Evolutionary conservation across 176 grass and related monocot genomes (phyloP).

Genomic region (Metroxylon sagu): DNA sequence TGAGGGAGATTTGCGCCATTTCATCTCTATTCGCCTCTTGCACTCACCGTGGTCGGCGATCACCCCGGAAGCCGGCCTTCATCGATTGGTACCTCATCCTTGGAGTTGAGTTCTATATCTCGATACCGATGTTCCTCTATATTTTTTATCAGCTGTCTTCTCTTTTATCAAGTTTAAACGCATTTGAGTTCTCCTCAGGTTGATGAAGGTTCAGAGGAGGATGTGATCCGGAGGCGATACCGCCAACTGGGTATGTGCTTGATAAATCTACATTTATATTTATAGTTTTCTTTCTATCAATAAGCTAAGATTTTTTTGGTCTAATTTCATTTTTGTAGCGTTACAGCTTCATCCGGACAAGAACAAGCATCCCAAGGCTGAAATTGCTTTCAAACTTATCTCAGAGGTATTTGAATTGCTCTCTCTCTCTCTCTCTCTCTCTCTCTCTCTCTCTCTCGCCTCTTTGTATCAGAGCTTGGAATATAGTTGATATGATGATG

Average conservation of each 20-base stretch:
- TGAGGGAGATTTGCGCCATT: slow-evolving; percentile 32
- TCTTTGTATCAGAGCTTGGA: too few relatives aligned
- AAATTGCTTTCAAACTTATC: slow-evolving; percentile 87
- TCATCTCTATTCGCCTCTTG: slow-evolving; percentile 51
- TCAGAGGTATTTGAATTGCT: slow-evolving; percentile 43
- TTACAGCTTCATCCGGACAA: slow-evolving; percentile 96
- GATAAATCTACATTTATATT: neutral
- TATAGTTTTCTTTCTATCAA: neutral
- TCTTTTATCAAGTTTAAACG: too few relatives aligned
- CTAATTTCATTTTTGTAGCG: slow-evolving; percentile 28
- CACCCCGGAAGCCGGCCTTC: slow-evolving; percentile 29
- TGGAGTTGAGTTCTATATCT: slow-evolving; percentile 27
- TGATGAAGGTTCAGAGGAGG: slow-evolving; percentile 41
- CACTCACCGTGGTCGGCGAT: slow-evolving; percentile 35
- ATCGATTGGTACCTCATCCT: slow-evolving; percentile 97
- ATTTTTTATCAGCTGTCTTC: too few relatives aligned
- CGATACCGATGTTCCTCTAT: too few relatives aligned
- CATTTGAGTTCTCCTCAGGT: slow-evolving; percentile 19
- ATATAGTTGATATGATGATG: too few relatives aligned
- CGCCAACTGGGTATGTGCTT: slow-evolving; percentile 57
- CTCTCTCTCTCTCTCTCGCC: too few relatives aligned
- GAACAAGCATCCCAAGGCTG: slow-evolving; percentile 84
- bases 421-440: too few relatives aligned
- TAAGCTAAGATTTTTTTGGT: neutral
- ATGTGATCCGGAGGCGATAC: slow-evolving; percentile 48